phyloP scores from a whole-genome alignment of 169 alveolate species.

The Plasmodium inui region DNA sequence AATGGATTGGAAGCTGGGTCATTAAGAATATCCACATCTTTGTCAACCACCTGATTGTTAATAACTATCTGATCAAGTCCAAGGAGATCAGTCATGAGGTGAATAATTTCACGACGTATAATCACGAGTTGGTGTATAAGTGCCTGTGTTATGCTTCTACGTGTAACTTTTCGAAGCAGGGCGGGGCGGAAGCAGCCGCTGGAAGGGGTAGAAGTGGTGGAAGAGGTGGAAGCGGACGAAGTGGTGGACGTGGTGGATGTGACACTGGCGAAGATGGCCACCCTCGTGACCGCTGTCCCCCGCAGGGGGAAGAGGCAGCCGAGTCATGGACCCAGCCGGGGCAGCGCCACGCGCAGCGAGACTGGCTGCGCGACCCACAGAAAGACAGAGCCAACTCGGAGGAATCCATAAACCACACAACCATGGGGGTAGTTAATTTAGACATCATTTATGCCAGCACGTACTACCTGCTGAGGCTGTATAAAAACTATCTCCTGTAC shows the following conservation, averaged over 20 bases:
- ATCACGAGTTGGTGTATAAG: conserved; percentile 33
- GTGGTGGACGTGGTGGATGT: background rate
- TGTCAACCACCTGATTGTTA: conserved; percentile 35
- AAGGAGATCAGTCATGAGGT: conserved; percentile 54
- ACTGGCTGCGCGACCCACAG: background rate
- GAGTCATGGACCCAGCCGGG: background rate
- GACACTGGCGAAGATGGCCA: too few relatives aligned
- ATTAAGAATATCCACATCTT: conserved; percentile 20
- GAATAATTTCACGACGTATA: conserved; percentile 63
- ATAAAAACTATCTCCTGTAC: conserved; percentile 32
- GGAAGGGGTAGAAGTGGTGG: background rate
- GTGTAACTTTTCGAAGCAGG: conserved; percentile 31
- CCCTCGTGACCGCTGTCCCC: background rate
- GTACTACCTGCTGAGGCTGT: conserved; percentile 27
- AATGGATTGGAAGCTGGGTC: conserved; percentile 45
- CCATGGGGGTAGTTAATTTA: conserved; percentile 20
- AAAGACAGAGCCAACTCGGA: conserved; percentile 5
- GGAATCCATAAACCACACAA: conserved; percentile 37
- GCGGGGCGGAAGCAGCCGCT: background rate
- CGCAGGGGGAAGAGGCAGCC: background rate
- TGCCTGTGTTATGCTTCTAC: conserved; percentile 64
- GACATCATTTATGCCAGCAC: conserved; percentile 38
- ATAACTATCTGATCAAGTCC: conserved; percentile 52
- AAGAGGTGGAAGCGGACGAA: background rate
- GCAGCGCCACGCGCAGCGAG: background rate